Evolutionary conservation across 177 flowering plant species (phyloP).

Genomic region (Vitis hybrid): DNA sequence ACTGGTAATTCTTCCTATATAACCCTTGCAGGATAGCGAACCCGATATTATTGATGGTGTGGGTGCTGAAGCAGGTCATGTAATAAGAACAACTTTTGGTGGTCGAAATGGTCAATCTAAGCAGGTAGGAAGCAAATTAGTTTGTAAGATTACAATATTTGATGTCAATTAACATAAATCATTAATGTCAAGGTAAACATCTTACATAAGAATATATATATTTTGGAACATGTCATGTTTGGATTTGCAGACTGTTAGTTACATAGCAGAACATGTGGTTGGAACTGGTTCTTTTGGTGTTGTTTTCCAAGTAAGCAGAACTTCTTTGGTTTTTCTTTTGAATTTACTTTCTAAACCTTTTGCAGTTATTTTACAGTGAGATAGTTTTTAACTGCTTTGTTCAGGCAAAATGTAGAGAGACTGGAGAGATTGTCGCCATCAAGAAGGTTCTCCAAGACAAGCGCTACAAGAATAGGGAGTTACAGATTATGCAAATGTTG

Average conservation of each 20-base stretch:
- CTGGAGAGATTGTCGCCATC: slow-evolving; percentile 95
- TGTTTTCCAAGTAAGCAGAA: slow-evolving; percentile 72
- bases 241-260: slow-evolving; percentile 62
- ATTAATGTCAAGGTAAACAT: not conserved
- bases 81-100: slow-evolving; percentile 79
- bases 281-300: slow-evolving; percentile 99
- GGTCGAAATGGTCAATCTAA: slow-evolving; percentile 86
- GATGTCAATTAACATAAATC: too few species aligned
- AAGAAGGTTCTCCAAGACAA: slow-evolving; percentile 98
- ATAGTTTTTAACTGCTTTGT: slow-evolving; percentile 12
- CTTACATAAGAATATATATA: slow-evolving; percentile 4
- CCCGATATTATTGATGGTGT: slow-evolving; percentile 86
- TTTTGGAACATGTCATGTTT: slow-evolving; percentile 1
- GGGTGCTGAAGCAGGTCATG: slow-evolving; percentile 91
- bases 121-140: slow-evolving; percentile 54
- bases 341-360: not conserved
- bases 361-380: not conserved
- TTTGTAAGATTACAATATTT: not conserved
- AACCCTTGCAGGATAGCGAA: slow-evolving; percentile 73
- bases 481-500: slow-evolving; percentile 97
- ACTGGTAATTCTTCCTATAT: not conserved
- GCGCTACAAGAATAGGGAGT: slow-evolving; percentile 95
- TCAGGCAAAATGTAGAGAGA: slow-evolving; percentile 96
- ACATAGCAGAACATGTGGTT: slow-evolving; percentile 95
- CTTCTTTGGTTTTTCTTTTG: not conserved